These are phyloP conservation scores for Tricholoma sp. DNA, from an alignment of 768 basidiomycete genomes.

Conservation along the genomic window DNA sequence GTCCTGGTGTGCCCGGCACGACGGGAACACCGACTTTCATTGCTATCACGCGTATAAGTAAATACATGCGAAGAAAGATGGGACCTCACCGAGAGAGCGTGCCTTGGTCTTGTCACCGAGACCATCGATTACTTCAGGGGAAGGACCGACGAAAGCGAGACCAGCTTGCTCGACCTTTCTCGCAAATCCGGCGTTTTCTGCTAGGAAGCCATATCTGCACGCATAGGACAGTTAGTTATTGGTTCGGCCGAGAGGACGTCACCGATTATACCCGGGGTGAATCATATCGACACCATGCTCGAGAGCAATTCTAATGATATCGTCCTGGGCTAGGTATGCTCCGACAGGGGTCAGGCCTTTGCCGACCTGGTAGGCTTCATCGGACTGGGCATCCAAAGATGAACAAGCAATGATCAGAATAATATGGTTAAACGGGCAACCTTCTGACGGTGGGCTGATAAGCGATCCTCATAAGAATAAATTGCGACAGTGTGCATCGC, in stretches of 20 bases:
- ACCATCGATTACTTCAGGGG: conserved; percentile 94
- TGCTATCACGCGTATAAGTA: conserved; percentile 38
- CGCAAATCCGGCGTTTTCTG: conserved; percentile 97
- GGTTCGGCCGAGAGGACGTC: background rate
- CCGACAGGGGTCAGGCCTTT: conserved; percentile 94
- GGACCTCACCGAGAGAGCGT: conserved; percentile 65
- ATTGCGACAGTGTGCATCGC: conserved; percentile 99
- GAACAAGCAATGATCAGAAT: conserved; percentile 6
- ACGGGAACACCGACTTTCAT: conserved; percentile 91
- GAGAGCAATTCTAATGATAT: conserved; percentile 93
- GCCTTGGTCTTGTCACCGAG: conserved; percentile 99
- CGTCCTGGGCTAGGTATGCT: conserved; percentile 96
- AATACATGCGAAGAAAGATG: conserved; percentile 2
- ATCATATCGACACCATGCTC: conserved; percentile 99
- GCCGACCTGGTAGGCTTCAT: conserved; percentile 98
- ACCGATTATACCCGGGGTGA: conserved; percentile 76
- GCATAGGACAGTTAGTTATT: background rate
- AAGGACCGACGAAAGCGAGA: conserved; percentile 92
- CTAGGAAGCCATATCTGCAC: conserved; percentile 89
- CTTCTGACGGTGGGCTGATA: conserved; percentile 98
- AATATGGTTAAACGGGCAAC: conserved; percentile 29
- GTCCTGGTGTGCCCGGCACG: conserved; percentile 97
- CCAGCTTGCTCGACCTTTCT: conserved; percentile 97
- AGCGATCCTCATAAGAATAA: conserved; percentile 94
- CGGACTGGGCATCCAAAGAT: conserved; percentile 53